A percentile compares a stretch with the other conserved stretches of the same genome.
phyloP scores from a whole-genome alignment of 2,329 filamentous ascomycete genomes.

The Graphilbum fragrans region DNA sequence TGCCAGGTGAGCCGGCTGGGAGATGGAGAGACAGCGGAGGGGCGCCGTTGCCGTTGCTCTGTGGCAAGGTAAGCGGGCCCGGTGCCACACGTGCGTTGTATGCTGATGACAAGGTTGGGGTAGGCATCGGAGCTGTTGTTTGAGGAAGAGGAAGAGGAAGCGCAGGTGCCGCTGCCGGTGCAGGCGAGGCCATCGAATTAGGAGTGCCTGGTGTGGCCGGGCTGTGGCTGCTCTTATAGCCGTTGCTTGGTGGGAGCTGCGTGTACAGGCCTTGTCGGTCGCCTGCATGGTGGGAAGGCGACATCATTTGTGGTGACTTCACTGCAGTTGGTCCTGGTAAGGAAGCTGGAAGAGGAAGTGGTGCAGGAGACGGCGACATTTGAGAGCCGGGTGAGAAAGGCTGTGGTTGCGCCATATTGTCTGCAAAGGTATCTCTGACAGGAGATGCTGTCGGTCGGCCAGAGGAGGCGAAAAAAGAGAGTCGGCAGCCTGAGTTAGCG shows the following conservation, averaged over 20 bases:
- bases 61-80: background rate
- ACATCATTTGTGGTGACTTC: slow-evolving; percentile 10
- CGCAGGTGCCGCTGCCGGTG: background rate
- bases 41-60: no score
- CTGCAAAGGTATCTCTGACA: background rate
- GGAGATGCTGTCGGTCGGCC: no score
- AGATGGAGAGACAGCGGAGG: no score
- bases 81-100: no score
- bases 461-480: no score
- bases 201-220: slow-evolving; percentile 10
- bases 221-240: slow-evolving; percentile 3
- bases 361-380: slow-evolving; percentile 10
- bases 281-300: slow-evolving; percentile 3
- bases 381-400: slow-evolving; percentile 16
- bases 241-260: background rate
- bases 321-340: slow-evolving; percentile 14
- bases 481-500: no score
- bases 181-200: slow-evolving; percentile 9
- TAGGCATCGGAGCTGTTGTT: background rate
- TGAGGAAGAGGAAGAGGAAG: background rate
- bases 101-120: background rate
- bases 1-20: no score
- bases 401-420: slow-evolving; percentile 47
- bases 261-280: slow-evolving; percentile 5
- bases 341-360: slow-evolving; percentile 3